Conservation (phyloP, 768 basidiomycete species). For the Suillus hirtellus region DNA sequence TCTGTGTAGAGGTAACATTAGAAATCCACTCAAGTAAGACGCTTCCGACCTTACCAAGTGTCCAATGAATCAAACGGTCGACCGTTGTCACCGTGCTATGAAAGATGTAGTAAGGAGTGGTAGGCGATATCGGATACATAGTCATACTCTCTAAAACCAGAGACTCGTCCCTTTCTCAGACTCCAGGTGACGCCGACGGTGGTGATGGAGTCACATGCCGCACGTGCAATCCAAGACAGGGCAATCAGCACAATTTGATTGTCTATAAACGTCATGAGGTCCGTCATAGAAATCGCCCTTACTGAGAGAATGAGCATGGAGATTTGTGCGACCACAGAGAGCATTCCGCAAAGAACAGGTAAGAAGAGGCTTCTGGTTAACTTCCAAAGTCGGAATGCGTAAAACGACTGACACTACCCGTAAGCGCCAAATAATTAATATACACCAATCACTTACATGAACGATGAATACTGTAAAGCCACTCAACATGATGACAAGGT, state of each 20-base stretch:
- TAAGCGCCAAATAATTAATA: not conserved
- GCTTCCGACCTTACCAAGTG: conserved; percentile 1
- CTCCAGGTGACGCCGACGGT: conserved; percentile 1
- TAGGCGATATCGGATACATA: not conserved
- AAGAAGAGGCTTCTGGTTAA: conserved; percentile 1
- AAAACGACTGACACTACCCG: conserved; percentile 4
- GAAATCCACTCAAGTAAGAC: not conserved
- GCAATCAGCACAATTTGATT: not conserved
- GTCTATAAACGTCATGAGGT: not conserved
- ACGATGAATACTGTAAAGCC: not conserved
- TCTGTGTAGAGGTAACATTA: not conserved
- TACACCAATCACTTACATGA: conserved; percentile 4
- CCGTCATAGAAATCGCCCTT: not conserved
- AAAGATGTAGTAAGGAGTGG: not conserved
- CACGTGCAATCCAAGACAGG: not conserved
- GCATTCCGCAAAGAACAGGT: conserved; percentile 4
- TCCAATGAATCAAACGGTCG: conserved; percentile 2
- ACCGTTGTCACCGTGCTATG: not conserved
- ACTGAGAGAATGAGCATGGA: not conserved
- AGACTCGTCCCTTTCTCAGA: conserved; percentile 1
- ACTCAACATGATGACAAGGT: not conserved
- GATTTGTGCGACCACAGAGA: not conserved
- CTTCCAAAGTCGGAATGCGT: conserved; percentile 9
- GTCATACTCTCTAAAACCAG: not conserved
- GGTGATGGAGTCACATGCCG: conserved; percentile 6